These are phyloP conservation scores for Diutina rugosa DNA, from an alignment of 1,139 yeast species.

Conservation along the genomic window DNA sequence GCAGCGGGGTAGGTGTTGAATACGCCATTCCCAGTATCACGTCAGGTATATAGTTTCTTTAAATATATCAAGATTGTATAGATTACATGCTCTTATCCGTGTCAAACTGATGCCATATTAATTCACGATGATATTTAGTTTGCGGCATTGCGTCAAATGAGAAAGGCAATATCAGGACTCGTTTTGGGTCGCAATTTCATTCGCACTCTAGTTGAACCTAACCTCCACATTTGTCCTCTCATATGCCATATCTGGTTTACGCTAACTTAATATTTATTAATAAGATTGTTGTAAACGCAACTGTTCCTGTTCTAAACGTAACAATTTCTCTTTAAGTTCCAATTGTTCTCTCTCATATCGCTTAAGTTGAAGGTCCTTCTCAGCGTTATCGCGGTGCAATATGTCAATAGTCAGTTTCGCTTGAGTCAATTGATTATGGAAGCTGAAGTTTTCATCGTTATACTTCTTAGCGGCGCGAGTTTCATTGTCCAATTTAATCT, in stretches of 20 bases:
- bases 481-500: conserved; percentile 25
- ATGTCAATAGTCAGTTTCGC: conserved; percentile 22
- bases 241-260: not conserved
- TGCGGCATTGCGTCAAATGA: not conserved
- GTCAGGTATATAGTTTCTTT: too few species aligned
- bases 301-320: not conserved
- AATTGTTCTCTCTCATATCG: conserved; percentile 23
- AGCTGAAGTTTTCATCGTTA: conserved; percentile 35
- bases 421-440: conserved; percentile 27
- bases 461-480: conserved; percentile 25
- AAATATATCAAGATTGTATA: too few species aligned
- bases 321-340: conserved; percentile 13
- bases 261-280: not conserved
- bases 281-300: not conserved
- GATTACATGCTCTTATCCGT: too few species aligned
- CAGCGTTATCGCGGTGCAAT: conserved; percentile 26
- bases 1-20: not conserved
- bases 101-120: too few species aligned
- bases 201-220: not conserved
- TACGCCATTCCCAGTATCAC: too few species aligned
- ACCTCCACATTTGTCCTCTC: not conserved
- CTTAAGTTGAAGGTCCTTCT: conserved; percentile 24
- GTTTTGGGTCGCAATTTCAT: not conserved
- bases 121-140: too few species aligned
- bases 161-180: not conserved